Conservation (phyloP, 352 stramenopile genomes). For the Stramenopiles sp. region DNA sequence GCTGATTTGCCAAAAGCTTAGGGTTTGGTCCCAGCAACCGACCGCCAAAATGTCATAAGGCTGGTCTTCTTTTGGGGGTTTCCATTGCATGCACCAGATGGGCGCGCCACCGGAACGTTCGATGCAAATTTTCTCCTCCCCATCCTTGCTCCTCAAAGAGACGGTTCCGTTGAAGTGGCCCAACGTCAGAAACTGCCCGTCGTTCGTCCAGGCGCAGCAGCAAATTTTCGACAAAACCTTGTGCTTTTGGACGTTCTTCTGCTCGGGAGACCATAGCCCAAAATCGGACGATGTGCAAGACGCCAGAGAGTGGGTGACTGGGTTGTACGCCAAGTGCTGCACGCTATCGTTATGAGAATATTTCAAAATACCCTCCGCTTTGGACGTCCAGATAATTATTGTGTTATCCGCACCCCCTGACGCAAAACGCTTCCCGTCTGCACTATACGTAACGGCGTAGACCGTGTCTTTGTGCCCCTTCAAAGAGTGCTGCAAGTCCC, state of each 20-base stretch:
- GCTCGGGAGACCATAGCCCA: conserved; percentile 69
- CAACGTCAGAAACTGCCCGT: conserved; percentile 68
- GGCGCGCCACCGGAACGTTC: conserved; percentile 31
- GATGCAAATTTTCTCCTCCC: conserved; percentile 66
- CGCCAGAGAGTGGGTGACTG: conserved; percentile 63
- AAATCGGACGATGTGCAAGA: conserved; percentile 81
- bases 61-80: conserved; percentile 42
- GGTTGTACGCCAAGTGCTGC: conserved; percentile 71
- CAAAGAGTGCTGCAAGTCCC: conserved; percentile 64
- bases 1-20: conserved; percentile 68
- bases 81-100: conserved; percentile 64
- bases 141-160: conserved; percentile 66
- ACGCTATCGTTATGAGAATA: conserved; percentile 84
- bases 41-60: conserved; percentile 58
- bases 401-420: conserved; percentile 74
- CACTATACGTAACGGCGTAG: conserved; percentile 66
- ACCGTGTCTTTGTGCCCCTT: conserved; percentile 60
- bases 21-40: conserved; percentile 73
- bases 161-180: conserved; percentile 70
- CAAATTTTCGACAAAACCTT: conserved; percentile 79
- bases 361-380: conserved; percentile 78
- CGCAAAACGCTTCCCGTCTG: conserved; percentile 69
- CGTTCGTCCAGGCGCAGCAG: conserved; percentile 64
- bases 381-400: conserved; percentile 88
- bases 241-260: conserved; percentile 79